Conservation (phyloP, 495 filamentous ascomycete species). For the Schizothecium vesticola region DNA sequence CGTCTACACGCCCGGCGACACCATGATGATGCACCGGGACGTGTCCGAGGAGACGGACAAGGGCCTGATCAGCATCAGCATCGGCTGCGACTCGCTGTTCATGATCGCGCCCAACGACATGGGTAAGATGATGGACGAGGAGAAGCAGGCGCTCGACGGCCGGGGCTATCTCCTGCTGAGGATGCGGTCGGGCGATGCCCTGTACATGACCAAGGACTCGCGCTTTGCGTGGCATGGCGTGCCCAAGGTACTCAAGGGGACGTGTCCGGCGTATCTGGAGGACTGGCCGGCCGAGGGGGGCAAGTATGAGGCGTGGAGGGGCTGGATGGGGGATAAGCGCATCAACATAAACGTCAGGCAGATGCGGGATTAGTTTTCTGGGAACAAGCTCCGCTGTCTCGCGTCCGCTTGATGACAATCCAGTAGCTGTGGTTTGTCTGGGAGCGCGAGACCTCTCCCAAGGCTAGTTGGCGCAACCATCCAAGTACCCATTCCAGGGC, state of each 20-base stretch:
- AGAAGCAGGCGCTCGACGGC: slow-evolving; percentile 6
- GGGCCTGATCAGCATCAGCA: slow-evolving; percentile 74
- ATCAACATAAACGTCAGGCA: slow-evolving; percentile 90
- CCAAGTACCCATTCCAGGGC: too few species aligned
- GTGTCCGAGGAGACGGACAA: slow-evolving; percentile 73
- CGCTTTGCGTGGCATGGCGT: slow-evolving; percentile 94
- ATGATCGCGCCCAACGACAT: slow-evolving; percentile 48
- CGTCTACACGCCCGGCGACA: slow-evolving; percentile 82
- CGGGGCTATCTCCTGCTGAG: slow-evolving; percentile 55
- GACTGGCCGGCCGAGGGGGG: slow-evolving; percentile 64
- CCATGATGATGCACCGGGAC: slow-evolving; percentile 81
- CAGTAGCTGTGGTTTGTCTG: too few species aligned
- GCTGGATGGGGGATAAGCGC: slow-evolving; percentile 80
- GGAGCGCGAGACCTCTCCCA: too few species aligned
- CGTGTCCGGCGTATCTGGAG: slow-evolving; percentile 67
- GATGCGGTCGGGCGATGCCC: slow-evolving; percentile 71
- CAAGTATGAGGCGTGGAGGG: slow-evolving; percentile 60
- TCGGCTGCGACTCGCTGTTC: slow-evolving; percentile 87
- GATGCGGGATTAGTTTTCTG: slow-evolving; percentile 56
- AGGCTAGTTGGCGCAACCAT: too few species aligned
- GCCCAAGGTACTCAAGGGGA: slow-evolving; percentile 69
- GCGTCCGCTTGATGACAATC: too few species aligned
- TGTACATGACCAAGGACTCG: slow-evolving; percentile 73
- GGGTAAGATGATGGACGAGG: slow-evolving; percentile 35
- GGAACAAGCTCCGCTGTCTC: too few species aligned